Percentiles rank a stretch among this genome's conserved stretches.
Conservation (phyloP, 441 rosid species). For the Croton laevigatus region DNA sequence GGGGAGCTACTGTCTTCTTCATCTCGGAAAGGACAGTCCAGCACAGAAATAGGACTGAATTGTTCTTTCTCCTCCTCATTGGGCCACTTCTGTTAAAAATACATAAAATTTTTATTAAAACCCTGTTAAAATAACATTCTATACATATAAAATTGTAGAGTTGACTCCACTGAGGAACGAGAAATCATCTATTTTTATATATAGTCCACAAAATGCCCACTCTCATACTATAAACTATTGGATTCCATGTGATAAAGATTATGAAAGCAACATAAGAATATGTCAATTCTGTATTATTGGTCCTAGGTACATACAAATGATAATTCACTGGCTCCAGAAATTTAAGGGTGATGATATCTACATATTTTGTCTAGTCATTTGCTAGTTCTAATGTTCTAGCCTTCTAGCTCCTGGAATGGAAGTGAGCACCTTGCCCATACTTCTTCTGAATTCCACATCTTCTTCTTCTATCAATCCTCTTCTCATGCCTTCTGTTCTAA, state of each 20-base stretch:
- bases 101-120: neutral
- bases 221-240: neutral
- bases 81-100: slow-evolving; percentile 39
- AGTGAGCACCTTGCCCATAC: slow-evolving; percentile 1
- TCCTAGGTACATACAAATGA: neutral
- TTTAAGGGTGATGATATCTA: neutral
- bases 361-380: slow-evolving; percentile 2
- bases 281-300: neutral
- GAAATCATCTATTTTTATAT: neutral
- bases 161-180: too few relatives aligned
- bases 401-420: too few relatives aligned
- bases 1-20: slow-evolving; percentile 42
- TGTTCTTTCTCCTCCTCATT: slow-evolving; percentile 55
- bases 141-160: neutral
- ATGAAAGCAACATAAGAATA: slow-evolving; percentile 1
- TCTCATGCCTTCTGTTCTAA: neutral
- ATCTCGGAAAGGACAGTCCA: slow-evolving; percentile 65
- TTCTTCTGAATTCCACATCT: too few relatives aligned
- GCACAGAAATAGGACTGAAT: slow-evolving; percentile 71
- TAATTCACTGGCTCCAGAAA: neutral
- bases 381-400: neutral
- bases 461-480: neutral
- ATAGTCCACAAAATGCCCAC: neutral
- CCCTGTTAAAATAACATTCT: neutral
- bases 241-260: neutral